phyloP scores from a whole-genome alignment of 441 rosid genomes.

The Rhodomyrtus psidioides region DNA sequence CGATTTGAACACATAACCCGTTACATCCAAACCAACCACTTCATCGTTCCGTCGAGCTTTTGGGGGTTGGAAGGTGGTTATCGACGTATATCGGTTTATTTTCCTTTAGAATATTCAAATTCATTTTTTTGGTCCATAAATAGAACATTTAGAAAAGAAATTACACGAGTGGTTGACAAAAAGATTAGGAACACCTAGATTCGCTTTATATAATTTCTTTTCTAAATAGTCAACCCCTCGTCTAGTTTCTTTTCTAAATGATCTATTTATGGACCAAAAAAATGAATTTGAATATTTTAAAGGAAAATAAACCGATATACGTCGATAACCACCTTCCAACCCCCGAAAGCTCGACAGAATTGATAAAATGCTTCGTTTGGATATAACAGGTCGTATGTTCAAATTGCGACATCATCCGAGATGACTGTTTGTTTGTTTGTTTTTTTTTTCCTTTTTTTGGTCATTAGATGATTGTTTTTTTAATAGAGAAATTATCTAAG shows the following conservation, averaged over 20 bases:
- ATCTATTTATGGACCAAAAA: neutral
- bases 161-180: neutral
- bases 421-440: neutral
- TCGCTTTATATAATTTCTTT: neutral
- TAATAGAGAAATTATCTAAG: neutral
- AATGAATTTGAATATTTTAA: neutral
- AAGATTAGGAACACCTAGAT: neutral
- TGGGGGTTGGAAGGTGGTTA: neutral
- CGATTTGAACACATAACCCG: neutral
- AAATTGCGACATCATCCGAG: neutral
- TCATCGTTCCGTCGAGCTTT: accelerated
- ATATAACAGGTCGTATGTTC: neutral
- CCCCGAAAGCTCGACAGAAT: neutral
- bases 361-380: neutral
- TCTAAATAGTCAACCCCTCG: neutral
- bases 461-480: neutral
- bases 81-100: neutral
- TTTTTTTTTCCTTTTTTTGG: neutral
- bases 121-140: neutral
- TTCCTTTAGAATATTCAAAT: neutral
- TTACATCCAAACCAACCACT: neutral
- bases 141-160: neutral
- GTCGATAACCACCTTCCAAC: neutral
- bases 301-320: neutral
- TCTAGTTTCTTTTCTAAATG: neutral